Evolutionary conservation across 2,329 filamentous ascomycete species (phyloP).

Genomic region (Stemphylium beticola): DNA sequence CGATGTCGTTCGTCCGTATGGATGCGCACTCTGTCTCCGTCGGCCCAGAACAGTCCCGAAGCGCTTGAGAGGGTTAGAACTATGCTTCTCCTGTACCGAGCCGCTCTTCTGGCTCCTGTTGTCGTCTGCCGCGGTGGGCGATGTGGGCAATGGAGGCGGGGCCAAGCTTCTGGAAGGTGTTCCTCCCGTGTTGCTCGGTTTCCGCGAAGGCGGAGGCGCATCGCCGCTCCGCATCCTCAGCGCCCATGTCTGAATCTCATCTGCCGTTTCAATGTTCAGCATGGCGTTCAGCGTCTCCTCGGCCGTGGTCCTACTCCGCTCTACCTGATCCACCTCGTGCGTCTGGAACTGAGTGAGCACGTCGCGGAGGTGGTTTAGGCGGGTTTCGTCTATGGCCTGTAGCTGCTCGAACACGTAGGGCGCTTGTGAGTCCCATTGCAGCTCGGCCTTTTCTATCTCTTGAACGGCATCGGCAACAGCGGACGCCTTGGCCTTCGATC

Average conservation of each 20-base stretch:
- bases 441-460: constrained; percentile 76
- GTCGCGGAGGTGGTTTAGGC: constrained; percentile 88
- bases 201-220: constrained; percentile 38
- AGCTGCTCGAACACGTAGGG: constrained; percentile 94
- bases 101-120: constrained; percentile 62
- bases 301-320: constrained; percentile 74
- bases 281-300: constrained; percentile 82
- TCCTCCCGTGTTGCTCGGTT: constrained; percentile 37
- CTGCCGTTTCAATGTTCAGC: constrained; percentile 83
- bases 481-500: constrained; percentile 73
- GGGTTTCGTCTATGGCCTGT: constrained; percentile 86
- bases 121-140: constrained; percentile 56
- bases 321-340: constrained; percentile 85
- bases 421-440: constrained; percentile 92
- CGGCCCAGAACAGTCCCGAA: constrained; percentile 51
- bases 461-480: constrained; percentile 78
- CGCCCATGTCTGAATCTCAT: constrained; percentile 81
- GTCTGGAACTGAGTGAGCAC: constrained; percentile 92
- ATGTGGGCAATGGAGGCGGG: constrained; percentile 40
- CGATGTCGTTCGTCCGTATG: constrained; percentile 48
- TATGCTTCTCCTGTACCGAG: constrained; percentile 48
- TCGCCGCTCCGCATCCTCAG: constrained; percentile 52
- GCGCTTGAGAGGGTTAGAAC: constrained; percentile 48
- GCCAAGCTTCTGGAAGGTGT: constrained; percentile 45
- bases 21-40: constrained; percentile 48